Evolutionary conservation across 2,329 filamentous ascomycete species (phyloP).

Genomic region (Sporothrix brasiliensis): DNA sequence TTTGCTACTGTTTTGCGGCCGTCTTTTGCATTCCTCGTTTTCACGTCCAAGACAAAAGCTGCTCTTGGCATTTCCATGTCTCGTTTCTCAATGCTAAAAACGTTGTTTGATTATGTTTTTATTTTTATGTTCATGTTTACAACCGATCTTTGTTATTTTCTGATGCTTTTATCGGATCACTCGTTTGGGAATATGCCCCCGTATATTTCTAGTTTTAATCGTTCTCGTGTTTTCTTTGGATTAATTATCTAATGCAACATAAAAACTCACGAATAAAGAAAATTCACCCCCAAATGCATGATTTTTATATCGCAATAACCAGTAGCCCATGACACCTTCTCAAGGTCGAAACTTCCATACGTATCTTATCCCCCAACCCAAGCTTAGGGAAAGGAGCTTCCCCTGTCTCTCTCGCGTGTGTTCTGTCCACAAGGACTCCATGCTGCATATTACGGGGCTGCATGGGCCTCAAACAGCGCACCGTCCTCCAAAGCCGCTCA

Average conservation of each 20-base stretch:
- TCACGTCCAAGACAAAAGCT: not conserved
- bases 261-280: too few species aligned
- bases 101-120: not conserved
- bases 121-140: not conserved
- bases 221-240: too few species aligned
- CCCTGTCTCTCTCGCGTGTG: not conserved
- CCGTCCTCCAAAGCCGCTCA: not conserved
- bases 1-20: slow-evolving; percentile 3
- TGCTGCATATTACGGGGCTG: not conserved
- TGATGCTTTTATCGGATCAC: too few species aligned
- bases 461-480: slow-evolving; percentile 16
- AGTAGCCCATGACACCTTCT: slow-evolving; percentile 5
- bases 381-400: not conserved
- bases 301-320: slow-evolving; percentile 12
- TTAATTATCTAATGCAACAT: too few species aligned
- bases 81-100: not conserved
- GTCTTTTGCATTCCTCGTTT: slow-evolving; percentile 7
- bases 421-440: not conserved
- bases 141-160: too few species aligned
- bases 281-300: not conserved
- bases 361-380: not conserved
- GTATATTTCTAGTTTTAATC: too few species aligned
- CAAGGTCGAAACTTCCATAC: not conserved
- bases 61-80: not conserved
- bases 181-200: too few species aligned